Percentiles rank a stretch among this genome's conserved stretches.
These are phyloP conservation scores for Phytophthora hybrid DNA, from an alignment of 352 stramenopile genomes.

Conservation along the genomic window DNA sequence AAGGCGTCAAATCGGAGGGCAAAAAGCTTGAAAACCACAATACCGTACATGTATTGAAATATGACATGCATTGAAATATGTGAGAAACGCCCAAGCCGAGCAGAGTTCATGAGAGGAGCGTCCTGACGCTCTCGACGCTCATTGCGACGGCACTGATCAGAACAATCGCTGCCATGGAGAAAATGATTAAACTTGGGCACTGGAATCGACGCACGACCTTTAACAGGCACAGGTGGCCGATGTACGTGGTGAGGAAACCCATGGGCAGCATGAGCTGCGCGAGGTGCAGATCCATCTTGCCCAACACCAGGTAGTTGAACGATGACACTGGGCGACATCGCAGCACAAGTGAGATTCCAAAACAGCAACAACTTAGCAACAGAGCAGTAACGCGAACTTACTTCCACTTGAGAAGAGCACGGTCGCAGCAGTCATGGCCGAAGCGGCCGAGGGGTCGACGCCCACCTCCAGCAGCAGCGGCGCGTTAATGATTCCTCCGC, in stretches of 20 bases:
- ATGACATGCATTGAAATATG: background rate
- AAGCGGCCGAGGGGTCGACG: conserved; percentile 82
- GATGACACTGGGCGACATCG: conserved; percentile 53
- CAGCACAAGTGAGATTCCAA: background rate
- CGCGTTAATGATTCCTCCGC: conserved; percentile 95
- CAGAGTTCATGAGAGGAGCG: conserved; percentile 32
- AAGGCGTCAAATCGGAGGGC: too few relatives aligned
- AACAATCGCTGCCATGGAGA: conserved; percentile 76
- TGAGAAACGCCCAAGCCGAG: background rate
- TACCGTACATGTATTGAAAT: too few relatives aligned
- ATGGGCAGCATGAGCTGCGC: conserved; percentile 64
- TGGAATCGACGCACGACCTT: conserved; percentile 62
- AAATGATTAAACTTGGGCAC: conserved; percentile 74
- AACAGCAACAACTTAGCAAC: background rate
- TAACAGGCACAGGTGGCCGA: conserved; percentile 65
- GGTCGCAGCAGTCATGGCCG: conserved; percentile 89
- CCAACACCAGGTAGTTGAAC: conserved; percentile 69
- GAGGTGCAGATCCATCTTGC: conserved; percentile 54
- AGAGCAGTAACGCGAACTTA: conserved; percentile 32
- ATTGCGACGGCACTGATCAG: conserved; percentile 72
- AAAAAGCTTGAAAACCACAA: too few relatives aligned
- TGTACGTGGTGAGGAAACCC: conserved; percentile 64
- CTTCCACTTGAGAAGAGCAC: conserved; percentile 77
- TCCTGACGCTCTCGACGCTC: conserved; percentile 62
- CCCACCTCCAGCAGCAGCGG: conserved; percentile 96